Evolutionary conservation across 2,329 filamentous ascomycete genomes (phyloP).

Genomic region (Chaetomium sp.): DNA sequence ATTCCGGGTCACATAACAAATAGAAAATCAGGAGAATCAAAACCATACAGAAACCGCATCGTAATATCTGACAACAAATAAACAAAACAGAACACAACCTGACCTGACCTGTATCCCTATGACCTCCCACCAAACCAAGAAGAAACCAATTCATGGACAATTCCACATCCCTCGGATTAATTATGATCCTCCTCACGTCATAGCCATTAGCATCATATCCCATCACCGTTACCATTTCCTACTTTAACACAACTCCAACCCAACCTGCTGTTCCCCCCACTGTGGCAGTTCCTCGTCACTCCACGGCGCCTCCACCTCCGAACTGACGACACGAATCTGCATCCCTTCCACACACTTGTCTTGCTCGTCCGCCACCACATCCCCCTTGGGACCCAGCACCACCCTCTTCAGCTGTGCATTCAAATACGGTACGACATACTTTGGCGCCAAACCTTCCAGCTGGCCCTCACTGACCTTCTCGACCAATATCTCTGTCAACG

Average conservation of each 20-base stretch:
- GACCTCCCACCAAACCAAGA: too few species aligned
- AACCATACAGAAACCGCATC: too few species aligned
- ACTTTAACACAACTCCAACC: constrained; percentile 19
- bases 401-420: constrained; percentile 11
- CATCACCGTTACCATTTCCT: constrained; percentile 1
- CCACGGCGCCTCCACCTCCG: constrained; percentile 16
- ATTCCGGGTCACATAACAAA: too few species aligned
- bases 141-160: too few species aligned
- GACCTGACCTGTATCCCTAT: too few species aligned
- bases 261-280: constrained; percentile 15
- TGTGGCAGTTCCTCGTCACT: constrained; percentile 21
- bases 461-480: constrained; percentile 30
- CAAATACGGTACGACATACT: constrained; percentile 18
- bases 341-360: constrained; percentile 8
- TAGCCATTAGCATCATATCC: neutral
- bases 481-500: constrained; percentile 44
- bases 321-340: constrained; percentile 16
- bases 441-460: constrained; percentile 15
- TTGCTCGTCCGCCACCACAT: constrained; percentile 5
- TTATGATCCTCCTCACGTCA: too few species aligned
- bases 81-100: too few species aligned
- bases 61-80: too few species aligned
- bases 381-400: constrained; percentile 13
- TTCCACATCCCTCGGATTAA: too few species aligned
- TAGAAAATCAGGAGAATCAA: too few species aligned